Base-by-base conservation (phyloP, 2,329 filamentous ascomycete species). In the Lasiodiplodia gonubiensis region DNA sequence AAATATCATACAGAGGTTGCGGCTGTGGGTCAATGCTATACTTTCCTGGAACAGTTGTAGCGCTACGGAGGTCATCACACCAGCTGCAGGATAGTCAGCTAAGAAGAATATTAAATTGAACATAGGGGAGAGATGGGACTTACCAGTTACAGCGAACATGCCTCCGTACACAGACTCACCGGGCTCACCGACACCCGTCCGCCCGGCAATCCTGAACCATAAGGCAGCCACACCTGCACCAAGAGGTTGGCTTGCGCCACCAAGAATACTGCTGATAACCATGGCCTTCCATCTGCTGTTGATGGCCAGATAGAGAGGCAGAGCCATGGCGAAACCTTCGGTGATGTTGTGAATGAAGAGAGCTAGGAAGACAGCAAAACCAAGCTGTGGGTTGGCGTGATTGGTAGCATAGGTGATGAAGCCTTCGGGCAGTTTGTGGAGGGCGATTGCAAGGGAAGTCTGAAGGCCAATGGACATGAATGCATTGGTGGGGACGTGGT, bases 291-390 rank as follows among this genome's bases (percentile, higher is more conserved):
- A 82, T 54, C 93, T 90, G 68, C 89, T 94, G 69, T 90, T 87
- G 37, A 97, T 87, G 1, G 95, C 95, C 74, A 99, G 91, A 79
- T 97, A 99, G 0, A 99, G 84, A 0, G 95, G 95, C 0, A 99
- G 82, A 0, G 93, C 93, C 86, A 99, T 91, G 69, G 94, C 92
- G 76, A 98, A 98, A 1, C 95, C 95, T 81, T 99, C 95, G 33
- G 93, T 94, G 74, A 99, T 97, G 81, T 98, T 99, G 85, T 99
- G 95, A 68, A 99, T 94, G 76, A 97, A 97, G 8, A 99, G 86
- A 0, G 95, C 94, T 78, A 98, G 87, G 81, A 99, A 99, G 66
- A 99, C 93, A 64, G 92, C 91, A 79, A 97, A 89, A 23, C 95
- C 95, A 0, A 99, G 87, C 0, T 86, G 84, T 0, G 95, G 94